Conservation (phyloP, 306 rosid species). For the Cyclanthera cordifolia region DNA sequence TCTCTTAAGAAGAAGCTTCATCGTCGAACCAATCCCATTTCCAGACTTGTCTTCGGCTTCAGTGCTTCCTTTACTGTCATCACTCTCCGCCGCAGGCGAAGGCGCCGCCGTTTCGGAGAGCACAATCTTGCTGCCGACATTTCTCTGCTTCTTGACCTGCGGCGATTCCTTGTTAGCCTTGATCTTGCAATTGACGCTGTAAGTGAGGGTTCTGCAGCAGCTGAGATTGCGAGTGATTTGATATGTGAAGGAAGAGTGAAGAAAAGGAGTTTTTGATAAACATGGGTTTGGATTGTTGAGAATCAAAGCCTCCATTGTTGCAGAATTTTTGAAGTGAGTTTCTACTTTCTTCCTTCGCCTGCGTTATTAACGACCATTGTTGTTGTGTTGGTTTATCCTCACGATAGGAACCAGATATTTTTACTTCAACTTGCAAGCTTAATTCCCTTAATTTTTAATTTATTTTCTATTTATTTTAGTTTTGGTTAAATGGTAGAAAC, state of each 20-base stretch:
- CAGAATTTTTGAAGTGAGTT: conserved; percentile 5
- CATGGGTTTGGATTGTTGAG: conserved; percentile 30
- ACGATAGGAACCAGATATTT: neutral
- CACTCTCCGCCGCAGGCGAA: conserved; percentile 40
- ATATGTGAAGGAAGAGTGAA: conserved; percentile 26
- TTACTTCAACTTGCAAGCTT: neutral
- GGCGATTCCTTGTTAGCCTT: conserved; percentile 44
- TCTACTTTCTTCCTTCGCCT: neutral
- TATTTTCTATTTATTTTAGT: too few species aligned
- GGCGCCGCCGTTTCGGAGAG: conserved; percentile 61
- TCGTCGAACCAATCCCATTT: conserved; percentile 24
- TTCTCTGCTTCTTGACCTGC: conserved; percentile 33
- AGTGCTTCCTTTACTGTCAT: conserved; percentile 12
- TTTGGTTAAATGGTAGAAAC: too few species aligned
- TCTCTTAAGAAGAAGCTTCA: conserved; percentile 29
- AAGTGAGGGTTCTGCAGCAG: conserved; percentile 17
- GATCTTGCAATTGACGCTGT: conserved; percentile 25
- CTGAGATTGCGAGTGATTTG: conserved; percentile 11
- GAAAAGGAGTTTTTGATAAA: conserved; percentile 25
- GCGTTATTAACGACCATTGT: conserved; percentile 37
- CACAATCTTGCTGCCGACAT: conserved; percentile 45
- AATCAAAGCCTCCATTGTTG: conserved; percentile 36
- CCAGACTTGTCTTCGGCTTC: conserved; percentile 23
- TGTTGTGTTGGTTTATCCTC: conserved; percentile 42
- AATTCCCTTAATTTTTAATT: too few species aligned